Conservation (phyloP, 108 stramenopile species). For the Conticribra guillardii region DNA sequence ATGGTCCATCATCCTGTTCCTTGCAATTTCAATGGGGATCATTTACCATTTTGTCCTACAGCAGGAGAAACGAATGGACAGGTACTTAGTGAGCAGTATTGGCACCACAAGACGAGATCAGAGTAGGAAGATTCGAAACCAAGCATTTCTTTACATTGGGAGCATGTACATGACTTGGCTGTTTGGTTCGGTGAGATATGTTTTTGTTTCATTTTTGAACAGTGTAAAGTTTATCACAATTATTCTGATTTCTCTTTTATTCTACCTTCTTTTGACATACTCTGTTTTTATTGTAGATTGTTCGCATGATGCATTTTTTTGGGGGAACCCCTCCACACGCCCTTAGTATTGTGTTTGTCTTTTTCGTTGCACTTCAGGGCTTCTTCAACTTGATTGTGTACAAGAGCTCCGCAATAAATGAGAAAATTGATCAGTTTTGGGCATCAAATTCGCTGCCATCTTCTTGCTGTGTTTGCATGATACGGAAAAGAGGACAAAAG, state of each 20-base stretch:
- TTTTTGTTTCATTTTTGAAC: neutral
- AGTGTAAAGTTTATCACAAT: no score
- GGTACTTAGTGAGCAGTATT: neutral
- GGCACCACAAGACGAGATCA: conserved; percentile 2
- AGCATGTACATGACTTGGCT: conserved; percentile 18
- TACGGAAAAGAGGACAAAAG: no score
- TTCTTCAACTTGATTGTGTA: conserved; percentile 30
- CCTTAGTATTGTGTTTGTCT: conserved; percentile 19
- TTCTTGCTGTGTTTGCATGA: neutral
- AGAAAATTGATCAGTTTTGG: neutral
- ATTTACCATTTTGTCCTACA: conserved; percentile 20
- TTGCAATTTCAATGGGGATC: conserved; percentile 7
- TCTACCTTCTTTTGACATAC: neutral
- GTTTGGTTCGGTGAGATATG: conserved; percentile 12
- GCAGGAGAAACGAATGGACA: conserved; percentile 20
- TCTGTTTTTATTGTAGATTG: neutral
- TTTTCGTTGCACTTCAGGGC: conserved; percentile 28
- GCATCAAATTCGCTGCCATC: neutral
- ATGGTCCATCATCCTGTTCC: conserved; percentile 25
- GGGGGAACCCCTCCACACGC: neutral
- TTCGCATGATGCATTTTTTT: conserved; percentile 13
- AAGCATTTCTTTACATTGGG: conserved; percentile 19
- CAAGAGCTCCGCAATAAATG: neutral
- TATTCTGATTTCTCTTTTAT: neutral
- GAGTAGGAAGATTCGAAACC: conserved; percentile 17